Base-by-base conservation (phyloP, 208 protist genomes). In the Wallacemonas sp. region DNA sequence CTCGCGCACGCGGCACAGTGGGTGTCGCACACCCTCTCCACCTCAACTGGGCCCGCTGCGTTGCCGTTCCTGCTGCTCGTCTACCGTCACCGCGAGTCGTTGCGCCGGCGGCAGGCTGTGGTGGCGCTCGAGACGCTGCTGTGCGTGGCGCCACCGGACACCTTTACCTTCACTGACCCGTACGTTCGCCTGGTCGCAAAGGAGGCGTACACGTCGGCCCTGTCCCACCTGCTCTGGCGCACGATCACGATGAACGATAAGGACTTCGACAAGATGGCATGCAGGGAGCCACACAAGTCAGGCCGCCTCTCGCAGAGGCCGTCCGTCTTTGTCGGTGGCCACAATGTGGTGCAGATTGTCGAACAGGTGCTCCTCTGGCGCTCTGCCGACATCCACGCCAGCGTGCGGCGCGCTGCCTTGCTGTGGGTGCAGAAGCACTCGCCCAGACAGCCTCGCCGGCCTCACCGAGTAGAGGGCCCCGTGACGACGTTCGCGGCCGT, bases 101-200 rank as follows among this genome's bases (percentile, higher is more conserved):
- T 79, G 34, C 67, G 68, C 26, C 63, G 73, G 2, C 32, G 27
- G 17, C 73, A 74, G 34, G 65, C 61, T 34, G 5, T 48, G 0
- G 42, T 70, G 17, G 73, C 55, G 22, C 59, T 79, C 0, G 64
- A 79, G 33, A 61, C 73, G 1, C 27, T 79, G 3, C 50, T 79
- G 45, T 67, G 63, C 26, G 63, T 57, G 30, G n/a, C 50, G 8
- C 50, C 50, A 21, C 50, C 50, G 15, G 50, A 37, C 50, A 57
- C 30, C 50, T 57, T 57, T 27, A 32, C 29, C 6, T 57, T 57
- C 29, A 9, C 30, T 4, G 50, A 33, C 0, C 12, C 24, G 26
- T 6, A 37, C 19, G 41, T 21, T n/a, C n/a, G n/a, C n/a, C n/a
- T n/a, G 1, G n/a, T 24, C 13, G 37, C 21, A 22, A n/a, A n/a